phyloP scores from a whole-genome alignment of 192 early-diverging fungal species.

The Backusella sp. region DNA sequence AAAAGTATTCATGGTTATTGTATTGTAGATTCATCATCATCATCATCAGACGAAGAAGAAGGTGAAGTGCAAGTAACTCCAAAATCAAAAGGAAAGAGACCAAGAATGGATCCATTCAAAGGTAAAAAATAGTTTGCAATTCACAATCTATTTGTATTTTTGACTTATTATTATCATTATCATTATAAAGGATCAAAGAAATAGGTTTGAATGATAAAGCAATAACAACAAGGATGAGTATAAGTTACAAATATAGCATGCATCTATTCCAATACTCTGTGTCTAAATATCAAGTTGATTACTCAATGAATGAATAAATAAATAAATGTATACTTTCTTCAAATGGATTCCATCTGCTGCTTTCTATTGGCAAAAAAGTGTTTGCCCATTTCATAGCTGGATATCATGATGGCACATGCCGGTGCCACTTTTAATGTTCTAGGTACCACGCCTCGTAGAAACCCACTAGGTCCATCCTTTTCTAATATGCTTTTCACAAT shows the following conservation, averaged over 20 bases:
- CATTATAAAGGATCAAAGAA: no score
- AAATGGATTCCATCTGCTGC: not conserved
- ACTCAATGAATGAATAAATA: not conserved
- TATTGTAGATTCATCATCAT: not conserved
- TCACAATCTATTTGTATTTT: not conserved
- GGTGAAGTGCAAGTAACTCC: not conserved
- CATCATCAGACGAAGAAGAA: conserved; percentile 16
- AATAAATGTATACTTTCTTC: not conserved
- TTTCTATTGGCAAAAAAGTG: conserved; percentile 28
- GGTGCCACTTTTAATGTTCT: conserved; percentile 88
- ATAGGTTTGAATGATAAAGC: no score
- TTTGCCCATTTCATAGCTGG: conserved; percentile 77
- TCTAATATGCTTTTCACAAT: conserved; percentile 42
- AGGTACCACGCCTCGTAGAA: conserved; percentile 63
- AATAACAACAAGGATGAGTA: no score
- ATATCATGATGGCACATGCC: conserved; percentile 96
- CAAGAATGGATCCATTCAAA: conserved; percentile 23
- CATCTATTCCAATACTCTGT: no score
- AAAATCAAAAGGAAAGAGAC: not conserved
- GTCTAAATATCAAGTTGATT: no score
- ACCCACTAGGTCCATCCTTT: conserved; percentile 51
- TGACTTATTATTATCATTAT: not conserved
- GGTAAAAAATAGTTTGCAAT: not conserved
- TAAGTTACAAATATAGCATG: no score
- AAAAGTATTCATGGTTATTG: not conserved